Evolutionary conservation across 176 grass and related monocot species (phyloP).

Genomic region (Panicum miliaceum): DNA sequence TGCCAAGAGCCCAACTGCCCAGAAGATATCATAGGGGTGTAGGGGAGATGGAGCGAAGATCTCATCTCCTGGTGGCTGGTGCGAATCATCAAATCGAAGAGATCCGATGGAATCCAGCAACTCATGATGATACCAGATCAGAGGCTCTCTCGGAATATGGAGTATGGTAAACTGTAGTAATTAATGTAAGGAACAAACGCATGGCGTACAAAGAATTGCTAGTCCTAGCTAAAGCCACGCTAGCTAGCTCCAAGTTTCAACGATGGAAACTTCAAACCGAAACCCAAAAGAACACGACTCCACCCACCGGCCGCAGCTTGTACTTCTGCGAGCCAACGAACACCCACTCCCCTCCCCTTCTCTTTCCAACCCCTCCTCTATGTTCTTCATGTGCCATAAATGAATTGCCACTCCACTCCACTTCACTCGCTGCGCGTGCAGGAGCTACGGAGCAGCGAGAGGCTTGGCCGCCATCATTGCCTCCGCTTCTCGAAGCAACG

Average conservation of each 20-base stretch:
- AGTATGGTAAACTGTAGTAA: conserved; percentile 32
- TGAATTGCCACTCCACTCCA: conserved; percentile 17
- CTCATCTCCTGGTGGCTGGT: neutral
- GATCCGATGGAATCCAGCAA: conserved; percentile 37
- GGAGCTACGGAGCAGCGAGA: neutral
- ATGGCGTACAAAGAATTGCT: conserved; percentile 32
- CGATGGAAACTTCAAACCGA: conserved; percentile 37
- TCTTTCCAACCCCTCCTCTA: neutral
- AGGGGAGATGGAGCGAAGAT: neutral
- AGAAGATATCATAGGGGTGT: neutral
- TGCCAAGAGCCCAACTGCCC: neutral
- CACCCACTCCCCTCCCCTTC: neutral
- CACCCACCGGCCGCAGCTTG: neutral
- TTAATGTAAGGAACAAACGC: conserved; percentile 41
- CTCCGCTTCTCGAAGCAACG: conserved; percentile 29
- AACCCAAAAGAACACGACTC: conserved; percentile 37
- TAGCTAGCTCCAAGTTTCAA: conserved; percentile 58
- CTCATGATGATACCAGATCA: conserved; percentile 7
- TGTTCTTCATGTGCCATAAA: conserved; percentile 46
- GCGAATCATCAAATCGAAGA: neutral
- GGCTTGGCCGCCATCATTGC: conserved; percentile 31
- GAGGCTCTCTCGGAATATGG: neutral
- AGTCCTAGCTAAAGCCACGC: neutral
- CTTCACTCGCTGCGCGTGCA: conserved; percentile 14
- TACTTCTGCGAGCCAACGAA: neutral